Evolutionary conservation across 805 yeast genomes (phyloP).

Genomic region (Barnettozyma wickerhamii): DNA sequence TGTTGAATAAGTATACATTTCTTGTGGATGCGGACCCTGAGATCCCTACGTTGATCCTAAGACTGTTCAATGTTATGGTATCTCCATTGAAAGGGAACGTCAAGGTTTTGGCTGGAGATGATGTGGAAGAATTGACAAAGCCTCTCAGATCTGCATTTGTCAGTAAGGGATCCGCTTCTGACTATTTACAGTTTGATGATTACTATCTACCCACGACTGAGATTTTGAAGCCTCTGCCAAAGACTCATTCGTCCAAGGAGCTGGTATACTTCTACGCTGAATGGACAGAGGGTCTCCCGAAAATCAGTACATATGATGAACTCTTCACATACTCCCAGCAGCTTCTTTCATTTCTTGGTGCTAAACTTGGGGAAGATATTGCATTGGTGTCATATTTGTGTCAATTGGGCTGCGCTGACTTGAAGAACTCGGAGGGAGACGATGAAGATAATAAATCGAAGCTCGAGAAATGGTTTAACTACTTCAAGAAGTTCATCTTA

Average conservation of each 20-base stretch:
- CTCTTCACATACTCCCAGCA: slow-evolving; percentile 45
- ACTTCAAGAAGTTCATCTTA: slow-evolving; percentile 58
- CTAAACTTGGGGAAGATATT: slow-evolving; percentile 45
- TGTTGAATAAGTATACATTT: slow-evolving; percentile 59
- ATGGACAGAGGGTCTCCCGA: slow-evolving; percentile 44
- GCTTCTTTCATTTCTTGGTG: slow-evolving; percentile 51
- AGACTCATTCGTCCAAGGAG: slow-evolving; percentile 11
- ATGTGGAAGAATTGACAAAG: slow-evolving; percentile 19
- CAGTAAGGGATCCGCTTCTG: slow-evolving; percentile 20
- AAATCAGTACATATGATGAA: slow-evolving; percentile 35
- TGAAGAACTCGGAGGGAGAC: slow-evolving; percentile 17
- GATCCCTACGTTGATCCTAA: slow-evolving; percentile 41
- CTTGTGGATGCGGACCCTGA: slow-evolving; percentile 51
- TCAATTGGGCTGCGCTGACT: slow-evolving; percentile 47
- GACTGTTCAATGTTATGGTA: slow-evolving; percentile 46
- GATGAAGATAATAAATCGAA: slow-evolving; percentile 16
- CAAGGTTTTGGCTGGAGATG: slow-evolving; percentile 16
- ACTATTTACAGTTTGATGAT: slow-evolving; percentile 29
- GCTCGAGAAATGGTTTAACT: slow-evolving; percentile 49
- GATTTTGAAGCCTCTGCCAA: slow-evolving; percentile 30
- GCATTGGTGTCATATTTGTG: slow-evolving; percentile 52
- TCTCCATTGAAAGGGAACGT: slow-evolving; percentile 39
- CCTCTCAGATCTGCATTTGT: slow-evolving; percentile 24
- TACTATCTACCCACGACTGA: slow-evolving; percentile 19
- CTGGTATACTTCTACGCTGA: slow-evolving; percentile 39